Conservation (phyloP, 2,329 filamentous ascomycete species). For the Cercospora sp. region DNA sequence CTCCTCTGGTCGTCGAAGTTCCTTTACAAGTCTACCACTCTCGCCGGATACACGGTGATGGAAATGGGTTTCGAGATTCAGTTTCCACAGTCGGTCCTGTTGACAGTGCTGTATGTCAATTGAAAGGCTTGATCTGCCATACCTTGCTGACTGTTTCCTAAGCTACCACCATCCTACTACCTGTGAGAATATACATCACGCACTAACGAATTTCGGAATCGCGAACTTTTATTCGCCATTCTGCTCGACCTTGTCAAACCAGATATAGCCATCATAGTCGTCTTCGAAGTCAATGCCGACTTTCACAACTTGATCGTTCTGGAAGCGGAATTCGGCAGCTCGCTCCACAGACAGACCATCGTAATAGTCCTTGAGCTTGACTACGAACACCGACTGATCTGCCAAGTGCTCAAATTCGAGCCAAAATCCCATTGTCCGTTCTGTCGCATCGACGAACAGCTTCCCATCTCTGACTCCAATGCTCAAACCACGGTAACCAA, state of each 20-base stretch:
- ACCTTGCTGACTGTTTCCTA: neutral
- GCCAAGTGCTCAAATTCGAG: conserved; percentile 38
- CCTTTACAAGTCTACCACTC: neutral
- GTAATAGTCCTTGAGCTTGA: conserved; percentile 8
- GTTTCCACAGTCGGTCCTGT: neutral
- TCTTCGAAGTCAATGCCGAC: neutral
- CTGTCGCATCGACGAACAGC: conserved; percentile 39
- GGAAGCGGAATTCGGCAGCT: neutral
- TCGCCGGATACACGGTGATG: neutral
- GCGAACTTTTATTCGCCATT: neutral
- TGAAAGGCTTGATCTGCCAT: neutral
- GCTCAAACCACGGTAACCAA: neutral
- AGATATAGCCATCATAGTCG: neutral
- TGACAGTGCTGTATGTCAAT: neutral
- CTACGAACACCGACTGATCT: conserved; percentile 24
- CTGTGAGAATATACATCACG: neutral
- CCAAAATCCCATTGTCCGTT: conserved; percentile 37
- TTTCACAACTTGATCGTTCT: neutral
- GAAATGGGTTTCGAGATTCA: neutral
- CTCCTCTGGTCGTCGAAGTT: neutral
- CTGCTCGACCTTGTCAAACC: neutral
- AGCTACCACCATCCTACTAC: neutral
- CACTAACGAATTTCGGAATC: neutral
- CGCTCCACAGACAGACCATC: conserved; percentile 2
- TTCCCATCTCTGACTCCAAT: neutral